Evolutionary conservation across 768 basidiomycete species (phyloP).

Genomic region (Rhizopogon rudus): DNA sequence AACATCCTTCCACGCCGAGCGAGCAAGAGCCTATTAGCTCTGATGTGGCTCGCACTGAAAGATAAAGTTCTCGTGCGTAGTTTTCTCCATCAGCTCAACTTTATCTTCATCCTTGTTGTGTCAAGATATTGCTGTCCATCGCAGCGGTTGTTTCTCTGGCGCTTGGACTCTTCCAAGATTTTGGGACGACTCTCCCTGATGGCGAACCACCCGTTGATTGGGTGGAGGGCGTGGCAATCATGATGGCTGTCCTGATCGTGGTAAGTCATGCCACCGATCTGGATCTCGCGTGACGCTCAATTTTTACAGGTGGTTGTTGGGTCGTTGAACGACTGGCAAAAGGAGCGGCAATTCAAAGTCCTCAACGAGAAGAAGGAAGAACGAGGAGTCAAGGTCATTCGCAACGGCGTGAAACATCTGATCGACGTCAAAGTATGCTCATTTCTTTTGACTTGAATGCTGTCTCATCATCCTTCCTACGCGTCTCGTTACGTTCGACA

Average conservation of each 20-base stretch:
- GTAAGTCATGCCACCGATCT: conserved; percentile 33
- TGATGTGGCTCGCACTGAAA: conserved; percentile 85
- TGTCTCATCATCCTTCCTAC: conserved; percentile 2
- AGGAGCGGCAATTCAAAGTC: conserved; percentile 90
- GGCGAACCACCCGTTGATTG: conserved; percentile 83
- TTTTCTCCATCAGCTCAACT: not conserved
- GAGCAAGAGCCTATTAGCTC: conserved; percentile 60
- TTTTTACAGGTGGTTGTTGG: conserved; percentile 72
- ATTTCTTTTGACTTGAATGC: too few species aligned
- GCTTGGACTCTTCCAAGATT: conserved; percentile 91
- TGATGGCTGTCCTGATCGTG: conserved; percentile 71
- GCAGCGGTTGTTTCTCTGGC: conserved; percentile 92
- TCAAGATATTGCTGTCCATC: conserved; percentile 81
- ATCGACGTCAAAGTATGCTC: conserved; percentile 72
- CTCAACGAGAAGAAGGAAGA: conserved; percentile 97
- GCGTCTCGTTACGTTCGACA: conserved; percentile 27
- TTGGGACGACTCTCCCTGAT: conserved; percentile 60
- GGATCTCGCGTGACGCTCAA: not conserved
- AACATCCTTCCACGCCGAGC: conserved; percentile 71
- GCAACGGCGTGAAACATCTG: conserved; percentile 61
- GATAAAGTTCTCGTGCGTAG: conserved; percentile 82
- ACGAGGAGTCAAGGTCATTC: conserved; percentile 80
- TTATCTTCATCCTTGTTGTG: conserved; percentile 6
- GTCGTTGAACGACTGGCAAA: conserved; percentile 97
- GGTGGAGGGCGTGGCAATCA: conserved; percentile 91